Conservation (phyloP, 2,329 filamentous ascomycete genomes). For the Neospermospora avenae region DNA sequence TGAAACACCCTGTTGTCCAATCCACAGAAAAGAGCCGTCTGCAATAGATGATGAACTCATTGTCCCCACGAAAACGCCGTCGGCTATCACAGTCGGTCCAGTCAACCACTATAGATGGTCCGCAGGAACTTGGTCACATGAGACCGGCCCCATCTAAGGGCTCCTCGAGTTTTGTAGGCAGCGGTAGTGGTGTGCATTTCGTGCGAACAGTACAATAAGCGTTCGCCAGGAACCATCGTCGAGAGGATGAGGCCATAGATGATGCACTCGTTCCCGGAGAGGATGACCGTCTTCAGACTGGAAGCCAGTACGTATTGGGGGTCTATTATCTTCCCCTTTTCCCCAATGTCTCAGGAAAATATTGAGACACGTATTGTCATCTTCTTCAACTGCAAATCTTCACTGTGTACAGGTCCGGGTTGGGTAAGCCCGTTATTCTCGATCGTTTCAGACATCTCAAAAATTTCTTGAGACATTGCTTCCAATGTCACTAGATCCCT, state of each 20-base stretch:
- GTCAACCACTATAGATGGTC: neutral
- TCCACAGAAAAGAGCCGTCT: no score
- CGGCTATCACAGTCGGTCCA: constrained; percentile 3
- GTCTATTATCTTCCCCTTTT: no score
- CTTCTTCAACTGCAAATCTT: no score
- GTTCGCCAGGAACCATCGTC: constrained; percentile 38
- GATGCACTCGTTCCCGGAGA: constrained; percentile 52
- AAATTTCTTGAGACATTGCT: no score
- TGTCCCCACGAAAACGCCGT: constrained; percentile 5
- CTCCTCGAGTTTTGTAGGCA: constrained; percentile 53
- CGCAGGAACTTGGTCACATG: constrained; percentile 15
- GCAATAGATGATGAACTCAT: neutral
- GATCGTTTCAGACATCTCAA: no score
- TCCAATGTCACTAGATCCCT: no score
- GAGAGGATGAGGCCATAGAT: constrained; percentile 27
- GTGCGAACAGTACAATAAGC: constrained; percentile 52
- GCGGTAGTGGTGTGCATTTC: constrained; percentile 57
- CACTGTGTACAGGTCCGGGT: no score
- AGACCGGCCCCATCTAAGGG: constrained; percentile 26
- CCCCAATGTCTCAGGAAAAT: no score
- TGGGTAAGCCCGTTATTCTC: no score
- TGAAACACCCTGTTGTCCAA: no score
- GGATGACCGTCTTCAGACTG: constrained; percentile 46
- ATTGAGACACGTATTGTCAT: no score
- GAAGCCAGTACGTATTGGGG: no score